Base-by-base conservation (phyloP, 495 filamentous ascomycete genomes). In the Acidiella bohemica region DNA sequence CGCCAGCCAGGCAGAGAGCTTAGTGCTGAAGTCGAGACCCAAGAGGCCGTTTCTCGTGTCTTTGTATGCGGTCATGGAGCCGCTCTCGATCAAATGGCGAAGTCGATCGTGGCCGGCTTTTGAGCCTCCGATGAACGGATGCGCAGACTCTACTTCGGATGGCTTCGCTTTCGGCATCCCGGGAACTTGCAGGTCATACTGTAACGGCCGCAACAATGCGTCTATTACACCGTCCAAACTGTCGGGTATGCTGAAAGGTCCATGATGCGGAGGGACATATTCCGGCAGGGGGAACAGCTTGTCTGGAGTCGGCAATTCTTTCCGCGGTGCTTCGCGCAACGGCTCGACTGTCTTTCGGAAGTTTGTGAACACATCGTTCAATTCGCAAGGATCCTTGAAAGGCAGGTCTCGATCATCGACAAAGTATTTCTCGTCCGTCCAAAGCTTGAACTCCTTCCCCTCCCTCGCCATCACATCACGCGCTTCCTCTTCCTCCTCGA, bases 401-500 rank as follows among this genome's bases (percentile, higher is more conserved):
- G 68, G 66, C 1, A 73, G 32, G 50, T 81, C 76, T 25, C 71
- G 71, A 48, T 81, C 75, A 47, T 83, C 71, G 33, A 82, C 67
- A 36, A 78, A 73, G 51, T 80, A 84, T 53, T 81, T 84, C 53
- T 80, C 80, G 46, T 85, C 79, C 0, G 56, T 58, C 67, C 72
- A 81, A 4, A 70, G 25, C 55, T 66, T 71, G 53, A 76, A 79
- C 6, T 73, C 63, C 10, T 70, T 57, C 19, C 63, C 66, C 13
- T 64, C 54, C 6, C 54, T 50, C 25, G 64, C 48, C 28, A 73
- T 71, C 5, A 71, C 46, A 10, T 58, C 52, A 19, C 58, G 57
- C 7, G 81, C 61, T 5, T 59, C 60, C 31, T 57, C 54, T 46
- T 82, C 73, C 32, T 83, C 78, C 4, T 44, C 41, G 51, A 69